Evolutionary conservation across 1,284 basidiomycete species (phyloP), one percentile per base, ranked within the genome.

Genomic region (Vanrija pseudolonga): DNA sequence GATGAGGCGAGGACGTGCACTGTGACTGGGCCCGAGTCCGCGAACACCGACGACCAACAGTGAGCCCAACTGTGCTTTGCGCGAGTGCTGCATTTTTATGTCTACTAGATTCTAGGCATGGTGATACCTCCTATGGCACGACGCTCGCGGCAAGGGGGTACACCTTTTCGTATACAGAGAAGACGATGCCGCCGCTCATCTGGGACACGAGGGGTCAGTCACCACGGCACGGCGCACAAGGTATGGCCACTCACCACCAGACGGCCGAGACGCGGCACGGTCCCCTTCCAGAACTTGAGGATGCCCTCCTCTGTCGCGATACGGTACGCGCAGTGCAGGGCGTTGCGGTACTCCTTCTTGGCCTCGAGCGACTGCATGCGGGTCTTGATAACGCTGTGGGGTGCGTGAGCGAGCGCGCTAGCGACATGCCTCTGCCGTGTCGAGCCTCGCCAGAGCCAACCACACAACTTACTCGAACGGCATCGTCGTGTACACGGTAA

Each of bases 311-410:
- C 90, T 0, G 86, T 90, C 61, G 90, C 85, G 66, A 95, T 93
- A 42, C 91, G 82, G 70, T 93, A 93, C 4, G 81, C 51, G 0
- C 80, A 80, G 20, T 77, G 66, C 23, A 79, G 48, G 20, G 78
- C 76, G 71, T 94, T 96, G 40, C 85, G 83, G 75, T 98, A 98
- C 62, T 91, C 85, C 41, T 82, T 77, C 18, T 84, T 81, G 2
- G 93, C 95, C 61, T 85, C 83, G 26, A 98, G 81, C 1, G 90
- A 87, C 74, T 98, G 95, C 95, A 98, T 98, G 41, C 95, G 84
- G 12, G 95, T 98, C 78, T 98, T 98, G 78, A 98, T 85, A 18
- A 98, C 93, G 69, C 91, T 95, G n/a, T n/a, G 64, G 23, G 18
- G 8, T 36, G 18, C 26, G 47, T 61, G 15, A 61, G 61, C 28